A percentile compares a stretch with the other conserved stretches of the same genome.
Conservation (phyloP, 2,329 filamentous ascomycete genomes). For the Aspergillus sp. region DNA sequence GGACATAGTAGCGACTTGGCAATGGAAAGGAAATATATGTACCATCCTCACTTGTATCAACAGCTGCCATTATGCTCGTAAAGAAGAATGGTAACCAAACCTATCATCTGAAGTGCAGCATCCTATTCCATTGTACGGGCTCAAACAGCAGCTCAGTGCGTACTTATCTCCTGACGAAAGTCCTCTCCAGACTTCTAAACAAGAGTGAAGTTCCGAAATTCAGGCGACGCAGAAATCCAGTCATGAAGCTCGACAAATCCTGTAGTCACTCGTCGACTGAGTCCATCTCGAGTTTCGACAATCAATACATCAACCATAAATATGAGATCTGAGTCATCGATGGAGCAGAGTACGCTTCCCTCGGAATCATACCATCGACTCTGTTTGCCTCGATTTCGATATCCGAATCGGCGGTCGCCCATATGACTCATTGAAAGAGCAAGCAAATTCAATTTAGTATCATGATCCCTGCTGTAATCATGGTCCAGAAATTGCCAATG, state of each 20-base stretch:
- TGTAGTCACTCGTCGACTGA: not conserved
- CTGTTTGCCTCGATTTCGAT: not conserved
- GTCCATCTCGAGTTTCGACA: not conserved
- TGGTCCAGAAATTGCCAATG: not conserved
- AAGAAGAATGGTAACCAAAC: no score
- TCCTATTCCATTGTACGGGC: no score
- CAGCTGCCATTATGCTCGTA: no score
- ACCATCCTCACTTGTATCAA: no score
- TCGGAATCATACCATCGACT: not conserved
- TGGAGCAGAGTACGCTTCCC: not conserved
- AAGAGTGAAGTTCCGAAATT: not conserved
- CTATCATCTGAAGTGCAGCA: no score
- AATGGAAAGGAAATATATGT: no score
- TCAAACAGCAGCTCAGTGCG: no score
- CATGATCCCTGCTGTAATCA: not conserved
- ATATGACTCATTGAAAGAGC: not conserved
- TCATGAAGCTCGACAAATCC: not conserved
- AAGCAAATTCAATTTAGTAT: not conserved
- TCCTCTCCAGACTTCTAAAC: not conserved
- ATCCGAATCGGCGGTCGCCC: accelerated
- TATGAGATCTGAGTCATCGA: accelerated
- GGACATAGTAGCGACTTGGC: no score
- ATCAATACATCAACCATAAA: not conserved
- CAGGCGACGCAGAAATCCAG: not conserved
- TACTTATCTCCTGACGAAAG: no score